Conservation (phyloP, 2,329 filamentous ascomycete genomes). For the Paraphoma chrysanthemicola region DNA sequence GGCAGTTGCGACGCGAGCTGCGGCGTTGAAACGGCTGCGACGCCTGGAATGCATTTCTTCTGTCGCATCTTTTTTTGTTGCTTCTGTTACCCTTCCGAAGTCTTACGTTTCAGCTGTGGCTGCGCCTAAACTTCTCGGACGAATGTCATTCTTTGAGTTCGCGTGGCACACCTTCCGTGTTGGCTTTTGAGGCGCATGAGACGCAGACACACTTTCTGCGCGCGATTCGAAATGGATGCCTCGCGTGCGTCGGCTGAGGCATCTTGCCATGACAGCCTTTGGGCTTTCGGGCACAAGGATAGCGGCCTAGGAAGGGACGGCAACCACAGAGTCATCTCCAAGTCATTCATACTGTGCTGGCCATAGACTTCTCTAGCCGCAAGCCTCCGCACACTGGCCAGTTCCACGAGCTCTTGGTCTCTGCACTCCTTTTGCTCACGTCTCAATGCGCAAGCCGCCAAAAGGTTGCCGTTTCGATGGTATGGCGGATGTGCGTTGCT, state of each 20-base stretch:
- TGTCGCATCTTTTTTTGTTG: slow-evolving; percentile 12
- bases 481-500: background rate
- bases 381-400: background rate
- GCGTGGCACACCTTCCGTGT: background rate
- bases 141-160: slow-evolving; percentile 3
- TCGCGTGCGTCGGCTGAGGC: background rate
- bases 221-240: slow-evolving; percentile 1
- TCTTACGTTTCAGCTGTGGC: slow-evolving; percentile 16
- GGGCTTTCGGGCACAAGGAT: background rate
- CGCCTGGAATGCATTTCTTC: slow-evolving; percentile 15
- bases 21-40: slow-evolving; percentile 15
- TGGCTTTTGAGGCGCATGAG: background rate
- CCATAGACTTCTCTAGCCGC: background rate
- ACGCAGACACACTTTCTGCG: background rate
- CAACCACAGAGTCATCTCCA: background rate
- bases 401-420: background rate
- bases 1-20: slow-evolving; percentile 13
- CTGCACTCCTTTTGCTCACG: background rate
- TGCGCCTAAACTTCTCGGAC: background rate
- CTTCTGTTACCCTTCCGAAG: slow-evolving; percentile 15
- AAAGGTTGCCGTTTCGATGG: background rate
- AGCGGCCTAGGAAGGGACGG: background rate
- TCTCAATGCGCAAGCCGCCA: background rate
- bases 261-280: background rate
- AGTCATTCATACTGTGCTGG: background rate